A percentile compares a stretch with the other conserved stretches of the same genome.
Evolutionary conservation across 495 filamentous ascomycete genomes (phyloP).

Genomic region (Neurospora sp.): DNA sequence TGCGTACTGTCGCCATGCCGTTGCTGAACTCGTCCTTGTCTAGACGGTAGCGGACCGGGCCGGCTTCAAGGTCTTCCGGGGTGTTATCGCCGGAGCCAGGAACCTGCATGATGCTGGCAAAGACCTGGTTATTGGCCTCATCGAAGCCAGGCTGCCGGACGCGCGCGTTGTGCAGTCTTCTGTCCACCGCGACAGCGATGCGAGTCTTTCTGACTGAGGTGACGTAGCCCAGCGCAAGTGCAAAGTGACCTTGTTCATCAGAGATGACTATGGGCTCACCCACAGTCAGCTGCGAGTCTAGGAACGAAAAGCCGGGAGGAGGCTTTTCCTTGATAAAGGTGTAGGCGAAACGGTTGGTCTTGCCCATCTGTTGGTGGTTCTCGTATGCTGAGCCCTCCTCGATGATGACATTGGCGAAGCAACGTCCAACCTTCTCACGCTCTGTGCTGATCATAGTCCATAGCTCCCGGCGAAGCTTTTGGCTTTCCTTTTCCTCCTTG

Average conservation of each 20-base stretch:
- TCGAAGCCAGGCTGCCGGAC: constrained; percentile 68
- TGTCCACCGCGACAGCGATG: constrained; percentile 82
- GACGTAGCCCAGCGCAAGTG: constrained; percentile 84
- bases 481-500: constrained; percentile 82
- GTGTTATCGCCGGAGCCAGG: constrained; percentile 42
- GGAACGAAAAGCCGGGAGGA: constrained; percentile 58
- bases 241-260: constrained; percentile 89
- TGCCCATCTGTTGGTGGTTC: constrained; percentile 48
- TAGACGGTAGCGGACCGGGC: constrained; percentile 65
- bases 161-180: constrained; percentile 75
- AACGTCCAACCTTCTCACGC: constrained; percentile 74
- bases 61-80: constrained; percentile 35
- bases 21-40: constrained; percentile 99
- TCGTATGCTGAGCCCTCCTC: constrained; percentile 65
- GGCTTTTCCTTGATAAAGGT: constrained; percentile 61
- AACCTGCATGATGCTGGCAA: constrained; percentile 86
- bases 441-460: constrained; percentile 92
- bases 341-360: constrained; percentile 87
- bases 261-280: constrained; percentile 96
- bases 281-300: constrained; percentile 79
- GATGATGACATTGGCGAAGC: constrained; percentile 55
- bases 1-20: constrained; percentile 88
- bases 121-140: constrained; percentile 64
- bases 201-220: constrained; percentile 58
- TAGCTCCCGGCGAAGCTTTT: constrained; percentile 75